Conservation (phyloP, 1,284 basidiomycete species). For the Ustilago nuda region DNA sequence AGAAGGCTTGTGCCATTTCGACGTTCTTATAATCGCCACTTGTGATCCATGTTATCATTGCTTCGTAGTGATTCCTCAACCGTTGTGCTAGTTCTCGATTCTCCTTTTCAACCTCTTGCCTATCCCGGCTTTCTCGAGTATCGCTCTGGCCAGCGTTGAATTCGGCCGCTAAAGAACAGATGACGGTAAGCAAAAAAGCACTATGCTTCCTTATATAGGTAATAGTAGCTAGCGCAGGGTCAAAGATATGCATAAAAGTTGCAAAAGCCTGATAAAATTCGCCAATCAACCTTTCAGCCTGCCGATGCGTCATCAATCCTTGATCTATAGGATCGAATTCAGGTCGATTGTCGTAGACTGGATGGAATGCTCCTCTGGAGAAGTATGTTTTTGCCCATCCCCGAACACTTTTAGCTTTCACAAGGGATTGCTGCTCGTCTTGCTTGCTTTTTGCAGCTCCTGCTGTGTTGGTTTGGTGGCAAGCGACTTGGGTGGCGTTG, state of each 20-base stretch:
- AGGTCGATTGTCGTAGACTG: constrained; percentile 43
- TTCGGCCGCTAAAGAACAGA: constrained; percentile 39
- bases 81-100: constrained; percentile 12
- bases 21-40: constrained; percentile 50
- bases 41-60: constrained; percentile 31
- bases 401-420: not conserved
- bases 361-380: constrained; percentile 49
- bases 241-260: constrained; percentile 53
- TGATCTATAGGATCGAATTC: constrained; percentile 48
- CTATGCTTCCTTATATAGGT: constrained; percentile 51
- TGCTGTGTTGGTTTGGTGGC: not conserved
- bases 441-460: no score
- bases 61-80: constrained; percentile 30
- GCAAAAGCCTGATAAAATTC: constrained; percentile 37
- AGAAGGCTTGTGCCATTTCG: constrained; percentile 53
- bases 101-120: not conserved
- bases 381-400: constrained; percentile 50
- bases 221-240: constrained; percentile 43
- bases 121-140: not conserved
- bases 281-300: constrained; percentile 28
- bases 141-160: constrained; percentile 11
- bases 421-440: not conserved
- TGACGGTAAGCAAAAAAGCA: constrained; percentile 45
- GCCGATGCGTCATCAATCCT: constrained; percentile 24
- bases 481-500: not conserved